Base-by-base conservation (phyloP, 495 filamentous ascomycete genomes). In the Umbilicaria muhlenbergii region DNA sequence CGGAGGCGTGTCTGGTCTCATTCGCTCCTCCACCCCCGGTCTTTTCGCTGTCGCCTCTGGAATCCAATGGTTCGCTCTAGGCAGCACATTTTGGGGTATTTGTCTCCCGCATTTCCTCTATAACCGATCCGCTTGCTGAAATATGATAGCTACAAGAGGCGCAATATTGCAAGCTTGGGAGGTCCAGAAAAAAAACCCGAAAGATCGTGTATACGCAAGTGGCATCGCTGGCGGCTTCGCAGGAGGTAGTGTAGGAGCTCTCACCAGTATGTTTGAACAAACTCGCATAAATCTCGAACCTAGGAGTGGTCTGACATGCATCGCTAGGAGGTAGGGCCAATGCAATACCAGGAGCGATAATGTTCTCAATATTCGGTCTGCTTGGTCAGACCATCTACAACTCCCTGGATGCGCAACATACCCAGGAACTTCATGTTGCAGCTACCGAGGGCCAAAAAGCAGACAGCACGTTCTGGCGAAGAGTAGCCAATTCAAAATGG, bases 41-140 rank as follows among this genome's bases (percentile, higher is more conserved):
- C 59, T 93, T 5, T 91, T 87, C 62, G 77, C 85, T 5, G 37
- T 78, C 32, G 72, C 77, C 42, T 75, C 78, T 24, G 80, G 83
- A 32, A 64, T 82, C 34, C 86, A 94, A 62, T 94, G 81, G 72
- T 83, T 81, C 62, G 63, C 69, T 34, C 71, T 92, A 36, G 85
- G 86, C 24, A 73, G 69, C 36, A 78, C 76, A 14, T 98, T 80
- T 58, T 84, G 74, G 68, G 81, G 83, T 92, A 61, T 52, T 63
- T 62, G 34, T 36, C 19, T n/a, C 15, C 31, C 39, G 15, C 43
- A 31, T 1, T 19, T 11, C 14, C 11, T 41, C 7, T 3, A 15
- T 40, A 8, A 35, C 19, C 19, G 19, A 21, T 24, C 32, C 11
- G 16, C 37, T 28, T 40, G 34, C 19, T 28, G 33, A 21, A 32